A percentile compares a stretch with the other conserved stretches of the same genome.
Conservation (phyloP, 805 yeast genomes). For the Torulaspora franciscae region DNA sequence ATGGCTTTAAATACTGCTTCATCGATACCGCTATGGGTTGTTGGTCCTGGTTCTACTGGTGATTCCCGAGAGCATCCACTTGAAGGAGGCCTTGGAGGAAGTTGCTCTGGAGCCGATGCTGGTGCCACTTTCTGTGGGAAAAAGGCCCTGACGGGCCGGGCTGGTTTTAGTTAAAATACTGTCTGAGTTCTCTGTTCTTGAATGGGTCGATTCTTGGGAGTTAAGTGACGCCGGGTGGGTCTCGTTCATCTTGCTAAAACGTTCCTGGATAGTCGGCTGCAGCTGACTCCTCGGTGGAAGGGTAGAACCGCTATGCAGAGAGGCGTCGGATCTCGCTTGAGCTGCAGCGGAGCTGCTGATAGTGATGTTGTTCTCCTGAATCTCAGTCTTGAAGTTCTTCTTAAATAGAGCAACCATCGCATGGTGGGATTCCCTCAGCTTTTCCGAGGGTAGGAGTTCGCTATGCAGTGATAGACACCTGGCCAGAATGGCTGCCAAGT, state of each 20-base stretch:
- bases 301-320: slow-evolving; percentile 5
- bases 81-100: background rate
- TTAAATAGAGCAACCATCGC: slow-evolving; percentile 57
- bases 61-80: slow-evolving; percentile 4
- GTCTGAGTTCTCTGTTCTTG: slow-evolving; percentile 1
- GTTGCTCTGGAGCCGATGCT: slow-evolving; percentile 1
- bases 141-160: background rate
- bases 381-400: slow-evolving; percentile 65
- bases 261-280: slow-evolving; percentile 1
- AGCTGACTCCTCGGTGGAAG: slow-evolving; percentile 3
- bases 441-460: slow-evolving; percentile 47
- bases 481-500: slow-evolving; percentile 58
- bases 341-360: background rate
- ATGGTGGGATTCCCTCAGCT: slow-evolving; percentile 60
- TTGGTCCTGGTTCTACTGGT: slow-evolving; percentile 2
- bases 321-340: slow-evolving; percentile 1
- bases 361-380: slow-evolving; percentile 37
- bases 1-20: background rate
- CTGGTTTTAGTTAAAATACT: background rate
- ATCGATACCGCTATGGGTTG: background rate
- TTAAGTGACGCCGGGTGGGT: background rate
- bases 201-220: slow-evolving; percentile 7
- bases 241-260: background rate
- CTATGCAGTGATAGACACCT: slow-evolving; percentile 68
- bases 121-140: slow-evolving; percentile 1